These are phyloP conservation scores for Papiliotrema fonsecae DNA, from an alignment of 1,284 basidiomycete species.

Conservation along the genomic window DNA sequence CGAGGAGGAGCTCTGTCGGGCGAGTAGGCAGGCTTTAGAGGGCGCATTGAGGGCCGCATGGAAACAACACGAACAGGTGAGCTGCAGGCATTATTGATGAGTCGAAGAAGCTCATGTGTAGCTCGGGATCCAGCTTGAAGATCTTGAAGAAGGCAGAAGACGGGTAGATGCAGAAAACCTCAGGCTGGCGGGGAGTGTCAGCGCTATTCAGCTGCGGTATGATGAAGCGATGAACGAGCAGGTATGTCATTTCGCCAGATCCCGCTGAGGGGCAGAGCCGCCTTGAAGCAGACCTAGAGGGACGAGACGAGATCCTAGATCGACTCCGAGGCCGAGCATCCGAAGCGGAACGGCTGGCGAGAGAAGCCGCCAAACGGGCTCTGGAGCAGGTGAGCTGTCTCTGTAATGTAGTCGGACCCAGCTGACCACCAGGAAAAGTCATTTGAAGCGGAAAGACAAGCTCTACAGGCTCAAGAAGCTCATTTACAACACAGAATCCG, in stretches of 20 bases:
- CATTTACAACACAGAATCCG: slow-evolving; percentile 34
- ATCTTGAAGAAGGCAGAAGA: slow-evolving; percentile 6
- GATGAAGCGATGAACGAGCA: slow-evolving; percentile 37
- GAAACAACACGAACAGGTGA: slow-evolving; percentile 31
- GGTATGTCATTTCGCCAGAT: slow-evolving; percentile 11
- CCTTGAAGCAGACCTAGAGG: slow-evolving; percentile 40
- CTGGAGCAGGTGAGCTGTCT: slow-evolving; percentile 34
- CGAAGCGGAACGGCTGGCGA: slow-evolving; percentile 30
- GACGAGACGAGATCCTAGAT: slow-evolving; percentile 35
- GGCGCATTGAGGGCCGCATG: slow-evolving; percentile 31
- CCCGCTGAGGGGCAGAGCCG: slow-evolving; percentile 14
- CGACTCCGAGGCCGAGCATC: slow-evolving; percentile 22
- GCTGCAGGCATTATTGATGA: slow-evolving; percentile 5
- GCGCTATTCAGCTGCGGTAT: slow-evolving; percentile 18
- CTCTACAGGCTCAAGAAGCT: slow-evolving; percentile 35
- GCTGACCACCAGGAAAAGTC: slow-evolving; percentile 28
- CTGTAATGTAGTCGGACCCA: background rate
- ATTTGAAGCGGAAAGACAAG: slow-evolving; percentile 42
- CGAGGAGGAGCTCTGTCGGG: slow-evolving; percentile 29
- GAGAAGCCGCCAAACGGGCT: slow-evolving; percentile 32
- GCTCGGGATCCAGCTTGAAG: slow-evolving; percentile 8
- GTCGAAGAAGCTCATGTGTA: slow-evolving; percentile 7
- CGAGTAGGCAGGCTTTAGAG: slow-evolving; percentile 27
- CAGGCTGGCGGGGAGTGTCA: slow-evolving; percentile 9
- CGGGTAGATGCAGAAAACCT: slow-evolving; percentile 3